A percentile compares a stretch with the other conserved stretches of the same genome.
phyloP scores from a whole-genome alignment of 306 rosid genomes.

The Cicer yamashitae region DNA sequence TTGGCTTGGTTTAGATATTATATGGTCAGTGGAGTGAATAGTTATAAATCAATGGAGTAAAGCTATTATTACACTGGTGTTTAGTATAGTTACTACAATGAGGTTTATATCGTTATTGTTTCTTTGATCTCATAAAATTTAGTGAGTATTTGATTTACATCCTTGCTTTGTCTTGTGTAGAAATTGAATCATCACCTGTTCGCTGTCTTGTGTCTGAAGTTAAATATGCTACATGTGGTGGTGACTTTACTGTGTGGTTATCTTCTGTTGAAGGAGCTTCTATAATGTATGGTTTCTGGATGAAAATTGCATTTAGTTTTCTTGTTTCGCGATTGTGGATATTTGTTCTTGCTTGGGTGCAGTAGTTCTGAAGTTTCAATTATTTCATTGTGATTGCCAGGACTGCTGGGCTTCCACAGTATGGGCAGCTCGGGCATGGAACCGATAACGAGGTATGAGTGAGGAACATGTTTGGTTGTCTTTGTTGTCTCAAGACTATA shows the following conservation, averaged over 20 bases:
- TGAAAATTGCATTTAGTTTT: slow-evolving; percentile 38
- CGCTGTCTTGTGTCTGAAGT: slow-evolving; percentile 92
- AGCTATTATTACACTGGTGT: neutral
- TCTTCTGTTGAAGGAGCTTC: slow-evolving; percentile 91
- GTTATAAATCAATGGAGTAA: neutral
- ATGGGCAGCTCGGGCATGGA: slow-evolving; percentile 98
- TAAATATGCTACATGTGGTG: slow-evolving; percentile 75
- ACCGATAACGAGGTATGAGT: slow-evolving; percentile 90
- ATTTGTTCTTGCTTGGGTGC: slow-evolving; percentile 22
- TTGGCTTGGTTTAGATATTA: slow-evolving; percentile 11
- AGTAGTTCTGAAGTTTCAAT: slow-evolving; percentile 35
- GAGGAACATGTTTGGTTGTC: slow-evolving; percentile 22
- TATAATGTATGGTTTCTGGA: slow-evolving; percentile 83
- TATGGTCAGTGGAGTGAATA: neutral
- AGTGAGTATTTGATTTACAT: slow-evolving; percentile 11
- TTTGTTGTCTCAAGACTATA: slow-evolving; percentile 31
- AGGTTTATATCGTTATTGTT: neutral
- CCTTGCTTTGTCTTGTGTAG: slow-evolving; percentile 50
- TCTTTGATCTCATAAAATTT: neutral
- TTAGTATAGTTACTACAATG: neutral
- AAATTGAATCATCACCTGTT: slow-evolving; percentile 80
- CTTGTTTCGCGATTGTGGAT: slow-evolving; percentile 1
- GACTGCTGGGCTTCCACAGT: slow-evolving; percentile 96
- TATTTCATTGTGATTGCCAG: slow-evolving; percentile 53
- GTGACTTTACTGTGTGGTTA: slow-evolving; percentile 91